Evolutionary conservation across 2,329 filamentous ascomycete genomes (phyloP), one percentile per base, ranked within the genome.

Genomic region (Falciphora oryzae): DNA sequence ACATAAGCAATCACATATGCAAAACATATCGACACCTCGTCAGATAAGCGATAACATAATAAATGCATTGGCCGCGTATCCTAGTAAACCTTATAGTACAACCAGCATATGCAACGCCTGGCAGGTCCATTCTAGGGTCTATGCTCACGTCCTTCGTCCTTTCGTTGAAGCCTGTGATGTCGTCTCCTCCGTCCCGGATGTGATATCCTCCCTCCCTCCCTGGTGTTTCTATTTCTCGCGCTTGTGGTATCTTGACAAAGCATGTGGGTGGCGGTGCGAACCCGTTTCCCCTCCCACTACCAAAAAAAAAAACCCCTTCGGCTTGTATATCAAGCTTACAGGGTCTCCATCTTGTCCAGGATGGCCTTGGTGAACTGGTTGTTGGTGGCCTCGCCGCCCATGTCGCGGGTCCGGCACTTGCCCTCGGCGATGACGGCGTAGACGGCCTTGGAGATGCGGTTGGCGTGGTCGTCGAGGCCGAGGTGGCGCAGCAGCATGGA

Each of bases 401-500:
- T 97, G 76, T 99, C 95, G 73, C 90, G 89, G 69, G 95, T 99
- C 78, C 93, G 89, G 74, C 87, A 84, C 81, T 92, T 89, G 77
- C 92, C 93, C 75, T 97, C 92, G 71, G 90, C 89, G 76, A 99
- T 98, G 63, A 89, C 86, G 69, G 81, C 83, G 74, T 89, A 89
- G 71, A 88, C 81, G 70, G 90, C 89, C 85, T 94, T 94, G 78
- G 92, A 96, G 80, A 98, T 97, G 77, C 95, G 89, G 87, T 97
- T 97, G 74, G 95, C 95, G 78, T 99, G 95, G 78, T 98, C 93
- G 76, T 99, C 94, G 63, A 99, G 90, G 72, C 95, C 95, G 70
- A 99, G 86, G 82, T 99, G 95, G 76, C 95, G 90, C 77, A 99
- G 86, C 73, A 99, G 89, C 95, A 99, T 99, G 77, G 92, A 91